A percentile compares a stretch with the other conserved stretches of the same genome.
phyloP scores from a whole-genome alignment of 257 asterid genomes.

The Ballota nigra region DNA sequence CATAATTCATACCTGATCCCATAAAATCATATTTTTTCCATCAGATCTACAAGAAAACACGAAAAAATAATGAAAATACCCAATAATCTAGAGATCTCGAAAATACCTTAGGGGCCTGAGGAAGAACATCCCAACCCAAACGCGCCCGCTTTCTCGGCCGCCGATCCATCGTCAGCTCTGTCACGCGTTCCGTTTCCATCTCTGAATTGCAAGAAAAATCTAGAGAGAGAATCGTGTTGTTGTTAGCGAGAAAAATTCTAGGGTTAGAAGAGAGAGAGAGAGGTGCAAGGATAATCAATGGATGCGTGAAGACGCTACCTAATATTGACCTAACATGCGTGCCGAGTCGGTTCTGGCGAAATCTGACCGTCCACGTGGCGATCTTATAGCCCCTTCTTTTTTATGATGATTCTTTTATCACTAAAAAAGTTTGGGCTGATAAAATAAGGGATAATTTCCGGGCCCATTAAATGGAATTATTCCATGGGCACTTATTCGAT shows the following conservation, averaged over 20 bases:
- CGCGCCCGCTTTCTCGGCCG: constrained; percentile 83
- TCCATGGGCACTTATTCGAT: background rate
- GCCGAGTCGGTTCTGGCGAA: constrained; percentile 20
- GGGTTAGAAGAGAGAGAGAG: constrained; percentile 29
- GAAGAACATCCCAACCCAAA: constrained; percentile 90
- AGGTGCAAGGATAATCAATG: constrained; percentile 7
- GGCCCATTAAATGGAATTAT: constrained; percentile 1
- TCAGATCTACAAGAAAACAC: constrained; percentile 47
- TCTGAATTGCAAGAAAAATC: constrained; percentile 19
- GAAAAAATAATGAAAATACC: background rate
- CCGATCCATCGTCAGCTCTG: constrained; percentile 78
- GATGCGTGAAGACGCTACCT: constrained; percentile 15
- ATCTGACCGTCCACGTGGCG: constrained; percentile 55
- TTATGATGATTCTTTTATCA: constrained; percentile 28
- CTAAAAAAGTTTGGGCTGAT: background rate
- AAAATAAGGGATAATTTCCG: background rate
- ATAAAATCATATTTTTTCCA: constrained; percentile 26
- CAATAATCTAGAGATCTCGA: constrained; percentile 17
- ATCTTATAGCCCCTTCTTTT: constrained; percentile 13
- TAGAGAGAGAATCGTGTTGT: constrained; percentile 19
- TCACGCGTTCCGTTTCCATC: constrained; percentile 96
- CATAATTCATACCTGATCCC: constrained; percentile 37
- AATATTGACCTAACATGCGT: constrained; percentile 36
- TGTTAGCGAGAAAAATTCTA: constrained; percentile 15
- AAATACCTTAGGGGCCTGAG: constrained; percentile 65